Base-by-base conservation (phyloP, 179 eudicot genomes). In the Actinidia arguta region DNA sequence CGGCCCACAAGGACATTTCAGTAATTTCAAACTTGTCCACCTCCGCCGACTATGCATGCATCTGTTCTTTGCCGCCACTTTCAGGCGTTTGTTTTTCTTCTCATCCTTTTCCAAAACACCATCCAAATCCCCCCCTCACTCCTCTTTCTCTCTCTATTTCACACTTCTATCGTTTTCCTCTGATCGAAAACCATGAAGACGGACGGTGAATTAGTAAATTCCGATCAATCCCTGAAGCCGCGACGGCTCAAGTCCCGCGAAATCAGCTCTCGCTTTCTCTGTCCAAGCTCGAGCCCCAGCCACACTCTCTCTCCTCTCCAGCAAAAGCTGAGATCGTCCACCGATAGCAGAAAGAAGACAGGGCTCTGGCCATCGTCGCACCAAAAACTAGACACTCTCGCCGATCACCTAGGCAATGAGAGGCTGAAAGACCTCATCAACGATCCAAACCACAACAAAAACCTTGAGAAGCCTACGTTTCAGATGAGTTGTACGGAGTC, bases 351-450 rank as follows among this genome's bases (percentile, higher is more conserved):
- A 47, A 86, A 79, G 56, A 84, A 74, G 74, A 79, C 63, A 46
- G 83, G 87, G 14, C 88, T 87, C 6, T 88, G 91, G 93, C 91
- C 91, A 1, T 73, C 86, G 48, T 64, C 80, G 3, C 24, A 11
- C 22, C 46, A 84, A 5, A 78, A 77, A 6, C 50, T 58, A 3
- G 78, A 39, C 64, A 75, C 84, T 8, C 83, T 88, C 6, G 89
- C 85, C 42, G 85, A 86, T 16, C 77, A 78, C 36, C 83, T 83
- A 31, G 86, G 85, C 24, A 61, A 83, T 8, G 90, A 81, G 3
- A 42, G 89, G 8, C 27, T 62, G n/a, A 80, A 58, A 17, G 87
- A 82, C 54, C 20, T 73, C 4, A 22, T 58, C 3, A 17, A 48
- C 6, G 63, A 61, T 10, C n/a, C 36, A 17, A 84, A 68, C 59